A percentile compares a stretch with the other conserved stretches of the same genome.
Conservation (phyloP, 129 eudicot genomes). For the Rutidosis leptorrhynchoides region DNA sequence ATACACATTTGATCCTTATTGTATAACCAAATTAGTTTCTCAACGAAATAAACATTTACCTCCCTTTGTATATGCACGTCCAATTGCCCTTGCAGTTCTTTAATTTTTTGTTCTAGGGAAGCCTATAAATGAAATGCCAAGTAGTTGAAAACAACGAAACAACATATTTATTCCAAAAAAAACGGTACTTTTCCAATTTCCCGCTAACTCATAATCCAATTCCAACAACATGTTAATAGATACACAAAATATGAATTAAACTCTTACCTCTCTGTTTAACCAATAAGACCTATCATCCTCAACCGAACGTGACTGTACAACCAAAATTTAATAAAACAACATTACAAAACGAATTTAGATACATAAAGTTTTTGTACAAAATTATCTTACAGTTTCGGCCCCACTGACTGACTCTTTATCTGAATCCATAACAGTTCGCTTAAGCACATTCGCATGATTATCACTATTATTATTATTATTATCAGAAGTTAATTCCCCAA, state of each 20-base stretch:
- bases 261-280: constrained; percentile 47
- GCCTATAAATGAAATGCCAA: constrained; percentile 31
- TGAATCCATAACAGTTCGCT: constrained; percentile 24
- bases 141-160: background rate
- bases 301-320: constrained; percentile 29
- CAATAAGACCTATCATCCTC: constrained; percentile 33
- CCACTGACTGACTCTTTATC: constrained; percentile 36
- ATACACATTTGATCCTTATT: constrained; percentile 10
- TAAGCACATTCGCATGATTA: constrained; percentile 27
- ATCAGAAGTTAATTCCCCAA: constrained; percentile 34
- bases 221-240: constrained; percentile 9
- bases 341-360: constrained; percentile 2
- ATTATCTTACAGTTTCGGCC: constrained; percentile 50
- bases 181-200: background rate
- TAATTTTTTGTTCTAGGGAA: constrained; percentile 43
- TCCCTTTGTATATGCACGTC: constrained; percentile 40
- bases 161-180: constrained; percentile 1
- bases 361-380: background rate
- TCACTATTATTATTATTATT: constrained; percentile 31
- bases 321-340: constrained; percentile 7
- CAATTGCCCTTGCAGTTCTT: constrained; percentile 47
- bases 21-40: constrained; percentile 17
- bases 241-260: constrained; percentile 5
- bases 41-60: constrained; percentile 33
- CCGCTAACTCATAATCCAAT: background rate